Evolutionary conservation across 345 rosid genomes (phyloP), one percentile per base, ranked within the genome.

Genomic region (Lagerstroemia speciosa): DNA sequence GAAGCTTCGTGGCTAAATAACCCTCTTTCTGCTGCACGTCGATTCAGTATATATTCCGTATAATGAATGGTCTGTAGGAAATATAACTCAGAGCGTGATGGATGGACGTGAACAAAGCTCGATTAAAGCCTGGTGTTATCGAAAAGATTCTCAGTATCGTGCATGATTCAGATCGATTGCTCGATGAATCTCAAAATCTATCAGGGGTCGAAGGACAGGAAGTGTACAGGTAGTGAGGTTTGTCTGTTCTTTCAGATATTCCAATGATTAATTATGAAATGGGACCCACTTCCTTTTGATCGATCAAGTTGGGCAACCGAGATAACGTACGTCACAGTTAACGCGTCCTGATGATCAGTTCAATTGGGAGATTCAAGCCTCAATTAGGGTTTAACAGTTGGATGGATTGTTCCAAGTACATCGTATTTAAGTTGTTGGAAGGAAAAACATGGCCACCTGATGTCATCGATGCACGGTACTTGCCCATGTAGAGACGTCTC

Each of bases 251-350:
- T 55, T n/a, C 30, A 24, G 61, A 55, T 55, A 31, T 55, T 55
- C 61, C 61, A 55, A 55, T 55, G 7, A 1, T 2, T 55, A n/a
- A 55, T 26, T 55, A 55, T 55, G 61, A 55, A 8, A 55, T 26
- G 61, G 31, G 61, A 26, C 63, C 63, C 12, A 27, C 19, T 11
- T 30, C 33, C 4, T 57, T 58, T 9, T n/a, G n/a, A n/a, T n/a
- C n/a, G 20, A 16, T 41, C 63, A 58, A 58, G 63, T 58, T 27
- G 63, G 63, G 63, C 63, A 27, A 33, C 63, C 32, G 29, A 58
- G 33, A 10, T 8, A 30, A 58, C 33, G 63, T 27, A 58, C 33
- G 63, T 27, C 55, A 48, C 34, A 58, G 34, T 58, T 58, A 58
- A 29, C 63, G 63, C 34, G 63, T 58, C 19, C 20, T 26, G 61